Evolutionary conservation across 1,139 yeast species (phyloP).

Genomic region (Geotrichum australiense): DNA sequence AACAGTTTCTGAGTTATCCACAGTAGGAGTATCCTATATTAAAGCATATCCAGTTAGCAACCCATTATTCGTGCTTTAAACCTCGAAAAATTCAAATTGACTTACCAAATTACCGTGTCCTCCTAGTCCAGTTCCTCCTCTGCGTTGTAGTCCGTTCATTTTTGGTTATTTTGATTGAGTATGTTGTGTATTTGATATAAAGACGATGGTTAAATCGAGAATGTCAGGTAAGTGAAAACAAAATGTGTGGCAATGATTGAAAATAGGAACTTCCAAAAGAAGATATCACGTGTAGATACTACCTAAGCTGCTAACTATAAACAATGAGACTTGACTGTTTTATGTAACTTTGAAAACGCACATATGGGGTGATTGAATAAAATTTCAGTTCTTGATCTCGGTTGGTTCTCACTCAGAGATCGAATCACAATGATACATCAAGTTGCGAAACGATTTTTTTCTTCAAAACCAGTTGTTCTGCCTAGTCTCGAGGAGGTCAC

Average conservation of each 20-base stretch:
- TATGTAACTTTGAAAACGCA: too few species aligned
- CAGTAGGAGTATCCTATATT: constrained; percentile 74
- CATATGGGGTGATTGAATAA: too few species aligned
- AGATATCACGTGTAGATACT: too few species aligned
- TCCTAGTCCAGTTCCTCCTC: constrained; percentile 23
- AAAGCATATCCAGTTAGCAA: too few species aligned
- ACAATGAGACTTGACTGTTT: too few species aligned
- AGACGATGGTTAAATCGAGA: background rate
- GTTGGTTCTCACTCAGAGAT: too few species aligned
- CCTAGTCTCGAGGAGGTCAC: constrained; percentile 17
- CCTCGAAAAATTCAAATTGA: background rate
- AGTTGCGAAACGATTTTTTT: too few species aligned
- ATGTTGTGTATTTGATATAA: background rate
- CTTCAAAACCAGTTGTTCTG: constrained; percentile 4
- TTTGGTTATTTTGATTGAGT: constrained; percentile 1
- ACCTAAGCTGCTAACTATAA: too few species aligned
- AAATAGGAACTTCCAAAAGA: constrained; percentile 1
- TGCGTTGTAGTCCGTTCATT: constrained; percentile 73
- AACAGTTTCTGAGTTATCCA: constrained; percentile 94
- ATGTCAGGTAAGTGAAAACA: background rate
- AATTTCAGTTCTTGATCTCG: too few species aligned
- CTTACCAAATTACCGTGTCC: constrained; percentile 25
- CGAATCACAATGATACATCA: too few species aligned
- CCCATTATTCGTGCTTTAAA: too few species aligned
- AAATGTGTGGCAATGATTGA: constrained; percentile 12